Conservation (phyloP, 441 rosid genomes). For the Euphorbia celastroides region DNA sequence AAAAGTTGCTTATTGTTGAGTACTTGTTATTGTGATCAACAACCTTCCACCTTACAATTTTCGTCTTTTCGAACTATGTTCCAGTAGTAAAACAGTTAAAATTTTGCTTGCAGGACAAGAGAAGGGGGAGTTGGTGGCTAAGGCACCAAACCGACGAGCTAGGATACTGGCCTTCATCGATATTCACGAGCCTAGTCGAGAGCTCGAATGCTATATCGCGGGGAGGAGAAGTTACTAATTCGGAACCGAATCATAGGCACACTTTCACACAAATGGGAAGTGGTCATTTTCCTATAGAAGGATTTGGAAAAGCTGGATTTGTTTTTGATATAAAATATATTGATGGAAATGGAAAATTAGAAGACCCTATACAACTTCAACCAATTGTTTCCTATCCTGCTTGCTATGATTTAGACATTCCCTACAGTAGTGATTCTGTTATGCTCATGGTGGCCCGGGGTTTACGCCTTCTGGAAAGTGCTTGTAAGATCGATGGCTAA, state of each 20-base stretch:
- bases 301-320: constrained; percentile 9
- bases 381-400: not conserved
- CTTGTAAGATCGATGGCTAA: not conserved
- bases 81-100: too few relatives aligned
- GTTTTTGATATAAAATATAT: not conserved
- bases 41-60: too few relatives aligned
- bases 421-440: not conserved
- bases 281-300: constrained; percentile 24
- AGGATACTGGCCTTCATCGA: constrained; percentile 34
- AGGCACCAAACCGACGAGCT: not conserved
- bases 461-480: not conserved
- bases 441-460: not conserved
- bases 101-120: constrained; percentile 19
- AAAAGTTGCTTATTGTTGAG: too few relatives aligned
- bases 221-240: constrained; percentile 21
- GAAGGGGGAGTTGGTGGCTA: constrained; percentile 28
- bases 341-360: not conserved
- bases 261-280: constrained; percentile 28
- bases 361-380: not conserved
- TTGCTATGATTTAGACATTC: not conserved
- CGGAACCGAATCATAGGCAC: not conserved
- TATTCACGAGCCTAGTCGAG: constrained; percentile 17
- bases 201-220: constrained; percentile 1
- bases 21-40: too few relatives aligned
- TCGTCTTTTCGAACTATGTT: too few relatives aligned